A percentile compares a stretch with the other conserved stretches of the same genome.
Evolutionary conservation across 163 green algal species (phyloP).

Genomic region (Scenedesmus sp.): DNA sequence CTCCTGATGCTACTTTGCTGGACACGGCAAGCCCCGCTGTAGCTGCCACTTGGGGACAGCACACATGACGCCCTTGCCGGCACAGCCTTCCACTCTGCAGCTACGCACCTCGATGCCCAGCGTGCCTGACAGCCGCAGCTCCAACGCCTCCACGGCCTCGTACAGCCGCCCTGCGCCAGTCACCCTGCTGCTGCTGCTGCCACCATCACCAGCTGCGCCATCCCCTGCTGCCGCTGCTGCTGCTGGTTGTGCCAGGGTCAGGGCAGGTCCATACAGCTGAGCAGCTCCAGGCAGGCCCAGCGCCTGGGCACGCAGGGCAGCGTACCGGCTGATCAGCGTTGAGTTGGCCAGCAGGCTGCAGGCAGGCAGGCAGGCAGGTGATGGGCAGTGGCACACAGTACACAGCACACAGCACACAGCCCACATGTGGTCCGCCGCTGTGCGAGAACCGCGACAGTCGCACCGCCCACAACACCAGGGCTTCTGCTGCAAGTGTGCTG

Average conservation of each 20-base stretch:
- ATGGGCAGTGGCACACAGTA: not conserved
- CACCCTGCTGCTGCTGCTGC: not conserved
- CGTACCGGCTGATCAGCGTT: constrained; percentile 16
- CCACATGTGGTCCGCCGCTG: too few relatives aligned
- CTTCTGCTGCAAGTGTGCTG: too few relatives aligned
- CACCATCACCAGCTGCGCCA: not conserved
- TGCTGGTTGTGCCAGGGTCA: not conserved
- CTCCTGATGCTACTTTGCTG: too few relatives aligned
- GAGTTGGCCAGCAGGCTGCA: constrained; percentile 31
- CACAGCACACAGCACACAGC: not conserved
- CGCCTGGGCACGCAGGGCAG: not conserved
- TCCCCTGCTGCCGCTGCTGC: not conserved
- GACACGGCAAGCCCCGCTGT: too few relatives aligned
- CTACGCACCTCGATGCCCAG: not conserved
- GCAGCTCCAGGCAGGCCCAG: not conserved
- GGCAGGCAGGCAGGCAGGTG: not conserved
- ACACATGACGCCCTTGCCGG: not conserved
- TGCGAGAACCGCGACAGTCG: too few relatives aligned
- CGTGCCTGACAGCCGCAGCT: not conserved
- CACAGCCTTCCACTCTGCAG: too few relatives aligned
- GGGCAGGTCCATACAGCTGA: not conserved
- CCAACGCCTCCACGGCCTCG: not conserved
- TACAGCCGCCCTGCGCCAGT: not conserved
- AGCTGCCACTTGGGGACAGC: too few relatives aligned
- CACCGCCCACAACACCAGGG: too few relatives aligned